Conservation (phyloP, 495 filamentous ascomycete genomes). For the Penicillium daleae region DNA sequence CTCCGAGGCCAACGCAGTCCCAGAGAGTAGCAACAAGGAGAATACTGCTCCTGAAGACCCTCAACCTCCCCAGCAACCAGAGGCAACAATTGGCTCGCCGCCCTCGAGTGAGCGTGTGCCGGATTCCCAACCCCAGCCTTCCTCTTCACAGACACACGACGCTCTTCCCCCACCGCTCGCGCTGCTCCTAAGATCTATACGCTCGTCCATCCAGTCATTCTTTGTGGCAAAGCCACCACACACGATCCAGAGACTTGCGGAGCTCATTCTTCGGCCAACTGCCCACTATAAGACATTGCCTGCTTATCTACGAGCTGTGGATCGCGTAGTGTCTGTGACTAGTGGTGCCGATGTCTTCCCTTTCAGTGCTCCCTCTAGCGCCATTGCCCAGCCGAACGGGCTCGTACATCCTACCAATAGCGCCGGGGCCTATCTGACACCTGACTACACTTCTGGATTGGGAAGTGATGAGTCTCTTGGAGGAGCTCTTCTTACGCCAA, state of each 20-base stretch:
- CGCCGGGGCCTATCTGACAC: constrained; percentile 27
- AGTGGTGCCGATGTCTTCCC: constrained; percentile 80
- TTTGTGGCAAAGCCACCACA: constrained; percentile 83
- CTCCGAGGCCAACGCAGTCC: constrained; percentile 37
- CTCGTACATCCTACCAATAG: constrained; percentile 37
- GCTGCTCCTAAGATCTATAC: constrained; percentile 67
- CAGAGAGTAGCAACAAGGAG: constrained; percentile 54
- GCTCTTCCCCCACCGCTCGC: constrained; percentile 66
- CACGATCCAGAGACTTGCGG: constrained; percentile 88
- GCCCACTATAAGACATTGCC: constrained; percentile 79
- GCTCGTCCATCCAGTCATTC: constrained; percentile 62
- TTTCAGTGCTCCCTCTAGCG: constrained; percentile 63
- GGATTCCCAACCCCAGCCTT: constrained; percentile 53
- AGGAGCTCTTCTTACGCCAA: constrained; percentile 90
- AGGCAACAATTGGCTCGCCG: constrained; percentile 34
- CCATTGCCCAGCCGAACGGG: constrained; percentile 52
- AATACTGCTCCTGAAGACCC: constrained; percentile 49
- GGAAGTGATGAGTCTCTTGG: constrained; percentile 89
- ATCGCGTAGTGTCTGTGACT: constrained; percentile 92
- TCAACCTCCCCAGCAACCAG: constrained; percentile 35
- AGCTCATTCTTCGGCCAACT: constrained; percentile 80
- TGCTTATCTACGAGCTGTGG: constrained; percentile 85
- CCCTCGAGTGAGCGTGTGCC: constrained; percentile 49
- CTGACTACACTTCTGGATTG: constrained; percentile 45
- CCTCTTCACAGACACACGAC: constrained; percentile 40